These are phyloP conservation scores for Neurospora sublineolata DNA, from an alignment of 495 filamentous ascomycete genomes.

Conservation along the genomic window DNA sequence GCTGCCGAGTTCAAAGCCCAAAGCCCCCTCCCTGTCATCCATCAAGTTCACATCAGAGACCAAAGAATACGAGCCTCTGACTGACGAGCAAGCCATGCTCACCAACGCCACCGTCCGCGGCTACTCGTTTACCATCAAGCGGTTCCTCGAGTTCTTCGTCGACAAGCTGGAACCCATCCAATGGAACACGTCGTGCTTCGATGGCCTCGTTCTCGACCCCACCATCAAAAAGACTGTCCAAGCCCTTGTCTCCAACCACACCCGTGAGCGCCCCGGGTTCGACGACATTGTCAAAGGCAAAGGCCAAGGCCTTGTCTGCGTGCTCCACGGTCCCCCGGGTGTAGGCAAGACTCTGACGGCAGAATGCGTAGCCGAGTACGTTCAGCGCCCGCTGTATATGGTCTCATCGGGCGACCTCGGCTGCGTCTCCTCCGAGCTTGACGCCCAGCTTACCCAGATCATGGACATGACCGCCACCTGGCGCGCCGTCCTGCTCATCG, in stretches of 20 bases:
- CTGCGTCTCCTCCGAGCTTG: conserved; percentile 18
- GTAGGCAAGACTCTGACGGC: conserved; percentile 32
- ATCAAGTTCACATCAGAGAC: conserved; percentile 3
- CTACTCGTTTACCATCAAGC: conserved; percentile 19
- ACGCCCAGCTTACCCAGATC: conserved; percentile 31
- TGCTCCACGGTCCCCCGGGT: conserved; percentile 31
- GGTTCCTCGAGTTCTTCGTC: conserved; percentile 25
- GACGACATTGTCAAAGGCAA: conserved; percentile 30
- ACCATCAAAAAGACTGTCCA: conserved; percentile 41
- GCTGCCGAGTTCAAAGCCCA: background rate
- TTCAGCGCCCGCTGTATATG: conserved; percentile 39
- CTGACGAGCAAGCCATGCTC: conserved; percentile 20
- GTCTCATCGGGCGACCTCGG: conserved; percentile 46
- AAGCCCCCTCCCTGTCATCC: background rate
- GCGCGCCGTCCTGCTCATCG: conserved; percentile 41
- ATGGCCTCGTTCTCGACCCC: conserved; percentile 41
- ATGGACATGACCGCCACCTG: conserved; percentile 37
- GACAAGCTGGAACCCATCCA: conserved; percentile 18
- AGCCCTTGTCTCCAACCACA: conserved; percentile 34
- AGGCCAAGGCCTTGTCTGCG: conserved; percentile 25
- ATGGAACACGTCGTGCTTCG: conserved; percentile 33
- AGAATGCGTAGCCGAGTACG: conserved; percentile 39
- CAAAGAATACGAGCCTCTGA: conserved; percentile 10
- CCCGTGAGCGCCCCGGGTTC: conserved; percentile 19
- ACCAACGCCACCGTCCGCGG: conserved; percentile 23